Conservation (phyloP, 805 yeast species). For the Candida endomychidarum region DNA sequence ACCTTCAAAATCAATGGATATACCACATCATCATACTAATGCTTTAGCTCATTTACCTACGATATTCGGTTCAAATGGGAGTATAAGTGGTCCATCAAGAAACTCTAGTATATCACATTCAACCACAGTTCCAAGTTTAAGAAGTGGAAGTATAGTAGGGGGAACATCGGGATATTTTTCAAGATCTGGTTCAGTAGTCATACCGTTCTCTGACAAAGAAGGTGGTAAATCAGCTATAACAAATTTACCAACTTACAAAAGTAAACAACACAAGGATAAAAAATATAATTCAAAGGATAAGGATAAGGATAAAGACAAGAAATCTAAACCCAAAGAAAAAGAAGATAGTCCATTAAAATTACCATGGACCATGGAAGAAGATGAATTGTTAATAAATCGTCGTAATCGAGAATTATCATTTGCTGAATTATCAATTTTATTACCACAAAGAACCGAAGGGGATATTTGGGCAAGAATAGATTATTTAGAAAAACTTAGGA, state of each 20-base stretch:
- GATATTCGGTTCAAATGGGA: conserved; percentile 38
- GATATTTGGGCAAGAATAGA: conserved; percentile 68
- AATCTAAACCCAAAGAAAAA: conserved; percentile 9
- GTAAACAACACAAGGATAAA: conserved; percentile 11
- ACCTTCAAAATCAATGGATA: conserved; percentile 47
- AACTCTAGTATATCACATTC: conserved; percentile 35
- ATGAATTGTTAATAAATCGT: conserved; percentile 58
- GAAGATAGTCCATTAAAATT: conserved; percentile 25
- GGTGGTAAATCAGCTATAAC: conserved; percentile 14
- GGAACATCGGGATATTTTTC: conserved; percentile 33
- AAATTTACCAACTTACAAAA: conserved; percentile 8
- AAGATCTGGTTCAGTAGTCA: conserved; percentile 38
- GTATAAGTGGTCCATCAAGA: conserved; percentile 43
- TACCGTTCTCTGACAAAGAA: conserved; percentile 28
- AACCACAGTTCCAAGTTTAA: conserved; percentile 37
- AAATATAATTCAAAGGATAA: conserved; percentile 11
- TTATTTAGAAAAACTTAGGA: conserved; percentile 39
- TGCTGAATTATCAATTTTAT: conserved; percentile 69
- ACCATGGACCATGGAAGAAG: conserved; percentile 68
- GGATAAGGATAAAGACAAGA: too few relatives aligned
- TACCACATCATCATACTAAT: conserved; percentile 44
- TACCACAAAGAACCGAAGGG: conserved; percentile 72
- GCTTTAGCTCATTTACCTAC: conserved; percentile 45
- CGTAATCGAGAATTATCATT: conserved; percentile 59
- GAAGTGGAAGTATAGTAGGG: conserved; percentile 41